These are phyloP conservation scores for Tilletia setariae DNA, from an alignment of 1,284 basidiomycete species.

Conservation along the genomic window DNA sequence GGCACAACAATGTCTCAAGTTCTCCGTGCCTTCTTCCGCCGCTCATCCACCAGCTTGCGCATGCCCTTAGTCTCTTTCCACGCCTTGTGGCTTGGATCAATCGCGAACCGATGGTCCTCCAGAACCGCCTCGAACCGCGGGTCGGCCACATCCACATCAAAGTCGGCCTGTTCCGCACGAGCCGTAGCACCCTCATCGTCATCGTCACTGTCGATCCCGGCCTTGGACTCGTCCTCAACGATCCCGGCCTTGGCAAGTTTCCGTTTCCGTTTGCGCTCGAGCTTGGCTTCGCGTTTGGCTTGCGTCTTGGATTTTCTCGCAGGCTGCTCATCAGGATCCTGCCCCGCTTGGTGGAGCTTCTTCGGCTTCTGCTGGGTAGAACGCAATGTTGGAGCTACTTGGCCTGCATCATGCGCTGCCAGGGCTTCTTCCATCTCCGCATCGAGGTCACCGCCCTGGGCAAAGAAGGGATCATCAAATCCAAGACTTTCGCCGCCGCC, in stretches of 20 bases:
- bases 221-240: conserved; percentile 7
- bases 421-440: conserved; percentile 58
- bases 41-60: conserved; percentile 37
- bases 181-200: conserved; percentile 56
- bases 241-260: background rate
- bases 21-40: conserved; percentile 8
- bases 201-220: conserved; percentile 28
- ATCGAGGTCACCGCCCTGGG: conserved; percentile 47
- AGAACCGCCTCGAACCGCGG: conserved; percentile 81
- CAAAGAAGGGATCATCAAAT: conserved; percentile 64
- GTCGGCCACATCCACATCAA: conserved; percentile 80
- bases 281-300: background rate
- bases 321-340: background rate
- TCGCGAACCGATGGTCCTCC: conserved; percentile 86
- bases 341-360: background rate
- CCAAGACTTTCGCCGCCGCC: conserved; percentile 22
- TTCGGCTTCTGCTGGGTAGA: background rate
- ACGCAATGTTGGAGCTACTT: background rate
- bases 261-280: conserved; percentile 6
- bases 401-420: conserved; percentile 22
- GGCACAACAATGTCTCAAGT: too few species aligned
- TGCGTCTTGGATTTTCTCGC: background rate
- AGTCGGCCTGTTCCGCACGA: conserved; percentile 58
- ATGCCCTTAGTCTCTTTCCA: conserved; percentile 52
- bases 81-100: conserved; percentile 86